Evolutionary conservation across 805 yeast genomes (phyloP).

Genomic region (Candida parachauliodes): DNA sequence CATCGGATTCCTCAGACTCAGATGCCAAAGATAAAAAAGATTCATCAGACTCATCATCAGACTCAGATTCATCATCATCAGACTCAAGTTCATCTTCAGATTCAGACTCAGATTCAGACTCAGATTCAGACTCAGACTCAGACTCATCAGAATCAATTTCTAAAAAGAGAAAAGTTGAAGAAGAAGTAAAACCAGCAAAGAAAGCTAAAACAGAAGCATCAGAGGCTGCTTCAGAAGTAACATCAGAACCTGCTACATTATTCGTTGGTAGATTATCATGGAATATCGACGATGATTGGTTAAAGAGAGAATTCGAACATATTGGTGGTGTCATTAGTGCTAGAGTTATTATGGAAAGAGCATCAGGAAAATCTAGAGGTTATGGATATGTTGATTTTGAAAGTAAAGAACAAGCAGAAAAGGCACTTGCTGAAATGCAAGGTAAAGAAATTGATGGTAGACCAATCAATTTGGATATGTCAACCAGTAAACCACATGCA

Average conservation of each 20-base stretch:
- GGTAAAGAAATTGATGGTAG: slow-evolving; percentile 97
- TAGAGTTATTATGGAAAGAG: slow-evolving; percentile 91
- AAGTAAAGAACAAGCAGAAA: slow-evolving; percentile 71
- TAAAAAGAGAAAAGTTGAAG: slow-evolving; percentile 35
- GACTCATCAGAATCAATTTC: slow-evolving; percentile 31
- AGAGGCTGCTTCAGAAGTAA: slow-evolving; percentile 70
- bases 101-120: slow-evolving; percentile 30
- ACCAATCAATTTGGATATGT: slow-evolving; percentile 89
- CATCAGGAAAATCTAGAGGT: slow-evolving; percentile 91
- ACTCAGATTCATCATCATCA: slow-evolving; percentile 20
- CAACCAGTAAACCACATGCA: slow-evolving; percentile 74
- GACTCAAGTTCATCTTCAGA: slow-evolving; percentile 13
- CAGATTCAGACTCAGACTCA: slow-evolving; percentile 19
- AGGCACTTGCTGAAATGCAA: slow-evolving; percentile 79
- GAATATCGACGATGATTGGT: slow-evolving; percentile 95
- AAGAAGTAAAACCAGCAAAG: slow-evolving; percentile 41
- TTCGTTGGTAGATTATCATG: slow-evolving; percentile 97
- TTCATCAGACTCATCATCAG: slow-evolving; percentile 24
- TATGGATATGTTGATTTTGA: slow-evolving; percentile 97
- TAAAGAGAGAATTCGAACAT: slow-evolving; percentile 78
- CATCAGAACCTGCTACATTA: slow-evolving; percentile 75
- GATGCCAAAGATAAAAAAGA: slow-evolving; percentile 31
- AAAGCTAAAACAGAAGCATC: slow-evolving; percentile 41
- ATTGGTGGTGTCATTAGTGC: slow-evolving; percentile 81
- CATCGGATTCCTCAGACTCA: slow-evolving; percentile 18